Percentiles rank a stretch among this genome's conserved stretches.
phyloP scores from a whole-genome alignment of 306 rosid genomes.

The Vigna trinervia region DNA sequence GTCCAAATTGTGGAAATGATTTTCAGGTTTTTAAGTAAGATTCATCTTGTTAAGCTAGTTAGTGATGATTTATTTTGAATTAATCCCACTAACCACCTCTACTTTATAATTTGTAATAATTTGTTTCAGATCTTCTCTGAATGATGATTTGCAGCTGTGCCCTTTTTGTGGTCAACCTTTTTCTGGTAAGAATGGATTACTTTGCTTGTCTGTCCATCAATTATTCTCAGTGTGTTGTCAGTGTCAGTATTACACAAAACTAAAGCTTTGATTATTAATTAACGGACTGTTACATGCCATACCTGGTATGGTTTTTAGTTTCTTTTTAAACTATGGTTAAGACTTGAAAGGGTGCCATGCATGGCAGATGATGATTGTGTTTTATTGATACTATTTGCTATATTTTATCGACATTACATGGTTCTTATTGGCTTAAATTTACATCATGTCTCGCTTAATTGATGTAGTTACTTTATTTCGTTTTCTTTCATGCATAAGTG shows the following conservation, averaged over 20 bases:
- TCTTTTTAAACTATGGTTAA: neutral
- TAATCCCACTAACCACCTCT: constrained; percentile 9
- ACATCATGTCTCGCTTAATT: neutral
- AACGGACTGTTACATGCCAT: neutral
- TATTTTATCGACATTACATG: neutral
- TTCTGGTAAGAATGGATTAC: constrained; percentile 61
- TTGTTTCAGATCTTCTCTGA: constrained; percentile 76
- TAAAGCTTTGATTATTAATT: constrained; percentile 23
- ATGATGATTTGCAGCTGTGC: constrained; percentile 82
- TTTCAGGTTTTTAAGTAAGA: constrained; percentile 98
- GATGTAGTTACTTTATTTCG: neutral
- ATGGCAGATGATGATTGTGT: neutral
- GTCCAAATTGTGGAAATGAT: constrained; percentile 94
- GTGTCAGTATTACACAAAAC: constrained; percentile 6
- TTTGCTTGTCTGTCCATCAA: neutral
- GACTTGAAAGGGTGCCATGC: neutral
- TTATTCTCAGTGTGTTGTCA: neutral
- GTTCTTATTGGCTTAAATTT: neutral
- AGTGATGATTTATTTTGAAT: constrained; percentile 27
- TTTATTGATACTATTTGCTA: neutral
- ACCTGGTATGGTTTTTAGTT: neutral
- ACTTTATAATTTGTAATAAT: constrained; percentile 7
- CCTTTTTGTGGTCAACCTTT: constrained; percentile 94
- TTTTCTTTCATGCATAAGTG: neutral
- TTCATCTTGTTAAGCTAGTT: constrained; percentile 29